Evolutionary conservation across 108 stramenopile species (phyloP), one percentile per base, ranked within the genome.

Genomic region (Mediolabrus comicus): DNA sequence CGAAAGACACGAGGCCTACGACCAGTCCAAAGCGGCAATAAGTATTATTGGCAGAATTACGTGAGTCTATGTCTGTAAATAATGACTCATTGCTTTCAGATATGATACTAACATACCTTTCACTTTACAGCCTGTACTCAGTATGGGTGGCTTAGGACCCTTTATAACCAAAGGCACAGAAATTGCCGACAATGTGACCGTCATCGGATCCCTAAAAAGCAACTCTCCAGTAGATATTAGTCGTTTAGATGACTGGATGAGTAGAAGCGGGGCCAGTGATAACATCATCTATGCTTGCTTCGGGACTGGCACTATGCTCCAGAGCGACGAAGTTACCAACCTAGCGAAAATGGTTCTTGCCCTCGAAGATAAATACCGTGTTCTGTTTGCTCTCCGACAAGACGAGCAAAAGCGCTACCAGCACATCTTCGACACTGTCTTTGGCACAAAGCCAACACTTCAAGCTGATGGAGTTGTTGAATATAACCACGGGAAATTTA

Each of bases 221-320:
- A 24, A 49, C 46, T 8, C 46, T 9, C 22, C 46, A 6, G 19
- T 49, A 49, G 22, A 49, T 22, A 49, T 24, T 22, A 49, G 14
- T 24, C 22, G 46, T 22, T 49, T 49, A 6, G 46, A 24, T 49
- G 22, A 49, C 9, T 49, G 46, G 46, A 24, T 49, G 7, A 1
- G 5, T 22, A 49, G 46, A 5, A 49, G 46, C 22, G 22, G 9
- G 19, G 30, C 32, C 19, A 31, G 56, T 13, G 1, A 53, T 14
- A 60, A 60, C 4, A 10, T 67, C 4, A 28, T 67, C n/a, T 67
- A 67, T 24, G 67, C 59, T 9, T 59, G 17, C n/a, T 67, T 67
- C 19, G 67, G 67, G 8, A 67, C 67, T 33, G 67, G 67, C 1
- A 67, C 67, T 22, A 0, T 25, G 58, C 17, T 67, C 60, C 67